Conservation (phyloP, 495 filamentous ascomycete species). For the Entonaema liquescens region DNA sequence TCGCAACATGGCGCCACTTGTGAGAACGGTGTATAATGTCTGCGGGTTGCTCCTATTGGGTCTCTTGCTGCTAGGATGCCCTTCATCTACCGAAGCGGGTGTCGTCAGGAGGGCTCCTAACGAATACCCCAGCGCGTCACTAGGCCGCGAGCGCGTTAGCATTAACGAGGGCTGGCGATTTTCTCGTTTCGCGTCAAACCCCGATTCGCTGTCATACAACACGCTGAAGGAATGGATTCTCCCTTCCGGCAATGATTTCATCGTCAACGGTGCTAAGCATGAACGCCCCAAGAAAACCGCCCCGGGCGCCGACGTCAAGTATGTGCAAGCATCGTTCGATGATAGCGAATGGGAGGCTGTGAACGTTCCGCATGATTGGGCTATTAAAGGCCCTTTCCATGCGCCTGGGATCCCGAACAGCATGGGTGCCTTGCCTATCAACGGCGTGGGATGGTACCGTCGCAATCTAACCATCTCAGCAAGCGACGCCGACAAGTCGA, state of each 20-base stretch:
- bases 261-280: constrained; percentile 42
- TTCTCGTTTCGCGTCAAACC: constrained; percentile 49
- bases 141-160: constrained; percentile 43
- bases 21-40: constrained; percentile 19
- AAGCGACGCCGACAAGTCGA: constrained; percentile 47
- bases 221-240: constrained; percentile 53
- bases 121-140: constrained; percentile 6
- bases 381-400: constrained; percentile 57
- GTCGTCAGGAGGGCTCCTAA: constrained; percentile 9
- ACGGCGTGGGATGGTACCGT: constrained; percentile 62
- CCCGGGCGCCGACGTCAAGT: constrained; percentile 44
- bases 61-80: constrained; percentile 19
- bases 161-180: constrained; percentile 51
- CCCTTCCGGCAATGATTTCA: constrained; percentile 53
- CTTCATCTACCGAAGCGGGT: constrained; percentile 15
- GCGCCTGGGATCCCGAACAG: constrained; percentile 59
- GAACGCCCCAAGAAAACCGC: constrained; percentile 44
- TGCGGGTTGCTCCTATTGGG: constrained; percentile 27
- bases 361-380: constrained; percentile 60
- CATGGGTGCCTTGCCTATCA: constrained; percentile 64
- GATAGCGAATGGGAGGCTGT: constrained; percentile 51
- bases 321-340: constrained; percentile 48
- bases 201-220: constrained; percentile 49
- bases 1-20: constrained; percentile 22
- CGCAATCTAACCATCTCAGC: constrained; percentile 45